Evolutionary conservation across 2,329 filamentous ascomycete genomes (phyloP).

Genomic region (Aureobasidium sp.): DNA sequence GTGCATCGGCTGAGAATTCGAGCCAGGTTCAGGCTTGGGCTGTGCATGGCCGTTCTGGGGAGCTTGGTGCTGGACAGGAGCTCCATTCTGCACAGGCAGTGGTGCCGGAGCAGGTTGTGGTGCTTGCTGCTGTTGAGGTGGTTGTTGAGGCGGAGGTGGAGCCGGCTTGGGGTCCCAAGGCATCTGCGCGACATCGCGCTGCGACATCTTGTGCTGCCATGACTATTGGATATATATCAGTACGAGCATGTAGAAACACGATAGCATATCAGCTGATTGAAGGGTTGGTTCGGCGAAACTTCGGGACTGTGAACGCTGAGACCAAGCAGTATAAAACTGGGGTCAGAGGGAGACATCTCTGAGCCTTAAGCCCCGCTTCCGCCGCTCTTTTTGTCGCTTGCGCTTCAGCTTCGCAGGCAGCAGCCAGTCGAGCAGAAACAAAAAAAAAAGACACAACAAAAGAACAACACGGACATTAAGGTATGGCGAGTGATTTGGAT

Average conservation of each 20-base stretch:
- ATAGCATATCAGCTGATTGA: constrained; percentile 11
- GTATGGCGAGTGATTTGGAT: not conserved
- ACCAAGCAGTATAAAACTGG: constrained; percentile 11
- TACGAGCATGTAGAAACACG: not conserved
- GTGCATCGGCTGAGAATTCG: constrained; percentile 17
- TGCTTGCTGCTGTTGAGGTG: constrained; percentile 23
- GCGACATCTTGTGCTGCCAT: constrained; percentile 88
- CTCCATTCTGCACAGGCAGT: constrained; percentile 33
- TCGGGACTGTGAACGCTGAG: not conserved
- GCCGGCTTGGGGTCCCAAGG: constrained; percentile 90
- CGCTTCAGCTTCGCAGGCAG: constrained; percentile 12
- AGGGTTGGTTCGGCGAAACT: not conserved
- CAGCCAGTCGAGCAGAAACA: not conserved
- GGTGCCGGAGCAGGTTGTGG: constrained; percentile 22
- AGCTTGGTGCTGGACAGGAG: constrained; percentile 21
- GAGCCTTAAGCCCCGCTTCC: constrained; percentile 15
- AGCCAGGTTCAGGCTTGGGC: constrained; percentile 47
- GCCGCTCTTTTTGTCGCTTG: not conserved
- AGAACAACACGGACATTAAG: not conserved
- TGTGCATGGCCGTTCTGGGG: constrained; percentile 22
- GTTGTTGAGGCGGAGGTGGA: constrained; percentile 35
- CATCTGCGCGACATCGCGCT: constrained; percentile 76
- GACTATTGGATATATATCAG: constrained; percentile 46
- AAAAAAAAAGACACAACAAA: not conserved
- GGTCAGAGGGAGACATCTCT: not conserved